Evolutionary conservation across 1,139 yeast genomes (phyloP), one percentile per base, ranked within the genome.

Genomic region (Geotrichum bryndzae): DNA sequence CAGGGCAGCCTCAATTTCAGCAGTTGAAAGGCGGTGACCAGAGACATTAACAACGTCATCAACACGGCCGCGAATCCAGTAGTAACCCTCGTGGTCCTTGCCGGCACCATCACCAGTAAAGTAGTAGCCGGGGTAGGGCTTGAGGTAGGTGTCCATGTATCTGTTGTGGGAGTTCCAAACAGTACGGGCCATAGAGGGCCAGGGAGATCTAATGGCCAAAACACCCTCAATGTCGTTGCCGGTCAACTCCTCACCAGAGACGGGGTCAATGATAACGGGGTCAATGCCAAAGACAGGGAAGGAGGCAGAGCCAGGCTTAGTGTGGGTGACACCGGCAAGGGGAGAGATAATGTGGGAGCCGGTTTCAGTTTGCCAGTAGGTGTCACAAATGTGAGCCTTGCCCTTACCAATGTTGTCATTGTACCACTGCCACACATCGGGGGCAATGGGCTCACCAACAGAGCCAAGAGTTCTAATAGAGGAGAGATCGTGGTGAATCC

Each of bases 81-180:
- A 89, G 82, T 87, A 90, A 57, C 97, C 96, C 73, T 90, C 96
- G 72, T 87, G 87, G 75, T 90, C 96, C 77, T 96, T 85, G 63
- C 95, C 96, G 58, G 96, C 96, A 78, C 96, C 96, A 76, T 90
- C 97, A 74, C 97, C 97, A 31, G 96, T 90, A 80, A 90, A 90
- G 79, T 90, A 90, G 78, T 83, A 88, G 61, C 96, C 96, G 65
- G 96, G 96, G 80, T 90, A 90, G 65, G 96, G 96, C 70, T 87
- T 87, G 77, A 90, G 80, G 77, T 90, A 90, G 61, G 96, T 90
- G 70, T 90, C 96, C 79, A 89, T 79, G 78, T 84, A 90, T 75
- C 92, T 86, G 67, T 80, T 77, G 77, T 90, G 96, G 78, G 90
- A 87, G 71, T 85, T 86, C 86, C 89, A 90, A 66, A 90, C 95